Conservation (phyloP, 257 asterid genomes). For the Apocynum venetum region DNA sequence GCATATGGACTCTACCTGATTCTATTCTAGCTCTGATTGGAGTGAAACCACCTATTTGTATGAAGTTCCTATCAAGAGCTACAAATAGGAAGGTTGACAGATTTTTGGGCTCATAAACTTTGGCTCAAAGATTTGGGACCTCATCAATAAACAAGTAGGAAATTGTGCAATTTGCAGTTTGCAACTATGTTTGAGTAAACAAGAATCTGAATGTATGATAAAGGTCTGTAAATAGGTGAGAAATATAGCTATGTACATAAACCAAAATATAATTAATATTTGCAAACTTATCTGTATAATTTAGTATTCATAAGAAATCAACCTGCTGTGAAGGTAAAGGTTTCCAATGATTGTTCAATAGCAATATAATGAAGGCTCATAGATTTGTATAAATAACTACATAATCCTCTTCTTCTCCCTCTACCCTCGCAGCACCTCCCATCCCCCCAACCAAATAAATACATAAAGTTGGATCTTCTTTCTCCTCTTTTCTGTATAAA, state of each 20-base stretch:
- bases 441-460: too few relatives aligned
- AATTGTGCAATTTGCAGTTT: not conserved
- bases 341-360: not conserved
- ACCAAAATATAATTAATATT: not conserved
- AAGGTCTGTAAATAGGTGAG: not conserved
- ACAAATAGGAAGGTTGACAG: conserved; percentile 35
- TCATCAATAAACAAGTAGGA: not conserved
- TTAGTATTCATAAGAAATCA: not conserved
- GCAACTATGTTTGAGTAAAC: not conserved
- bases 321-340: not conserved
- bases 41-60: conserved; percentile 62
- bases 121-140: not conserved
- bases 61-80: conserved; percentile 55
- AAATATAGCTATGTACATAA: not conserved
- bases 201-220: not conserved
- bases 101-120: conserved; percentile 16
- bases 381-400: too few relatives aligned
- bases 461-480: not conserved
- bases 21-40: conserved; percentile 51
- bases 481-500: not conserved
- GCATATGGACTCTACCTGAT: conserved; percentile 57
- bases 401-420: not conserved
- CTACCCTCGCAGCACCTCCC: not conserved
- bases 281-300: not conserved
- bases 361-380: not conserved